Evolutionary conservation across 2,329 filamentous ascomycete genomes (phyloP), one percentile per base, ranked within the genome.

Genomic region (Diaporthe velutina): DNA sequence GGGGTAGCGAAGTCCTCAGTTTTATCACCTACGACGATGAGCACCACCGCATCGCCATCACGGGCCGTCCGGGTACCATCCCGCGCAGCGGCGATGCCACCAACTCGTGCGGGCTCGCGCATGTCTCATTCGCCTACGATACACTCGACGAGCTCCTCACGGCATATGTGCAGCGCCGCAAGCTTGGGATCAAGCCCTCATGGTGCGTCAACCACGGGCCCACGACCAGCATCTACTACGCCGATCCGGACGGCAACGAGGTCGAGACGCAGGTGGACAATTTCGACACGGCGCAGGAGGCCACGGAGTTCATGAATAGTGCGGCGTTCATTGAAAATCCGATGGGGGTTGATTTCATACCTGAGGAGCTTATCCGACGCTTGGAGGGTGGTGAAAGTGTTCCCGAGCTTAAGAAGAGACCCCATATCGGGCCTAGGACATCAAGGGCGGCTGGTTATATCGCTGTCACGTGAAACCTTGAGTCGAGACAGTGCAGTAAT

Each of bases 141-240:
- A 81, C 78, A 0, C 77, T 88, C 6, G 33, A 73, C 0, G 84
- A 84, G 10, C 80, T 87, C 10, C 35, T 81, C 9, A 72, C 77
- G 3, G 79, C 83, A 6, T 88, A 87, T 77, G 75, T 76, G 35
- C 80, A 84, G 75, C 80, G 83, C 25, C 84, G 83, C 75, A 77
- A 77, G 0, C 73, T 77, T 6, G 83, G 83, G 0, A 84, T 87
- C 57, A 19, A 78, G 40, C 87, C 87, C 0, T 40, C 81, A 5
- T 87, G 85, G 85, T 83, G 79, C 73, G 81, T 87, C 42, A 87
- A 89, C 77, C 87, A 89, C 77, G 87, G 87, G 4, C 81, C 82
- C 2, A 88, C 84, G 2, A 86, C 82, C 0, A 85, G 82, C 77
- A 84, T 88, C 52, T 88, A 89, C 78, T 88, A 88, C 77, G 74